Evolutionary conservation across 495 filamentous ascomycete genomes (phyloP).

Genomic region (Lentithecium fluviatile): DNA sequence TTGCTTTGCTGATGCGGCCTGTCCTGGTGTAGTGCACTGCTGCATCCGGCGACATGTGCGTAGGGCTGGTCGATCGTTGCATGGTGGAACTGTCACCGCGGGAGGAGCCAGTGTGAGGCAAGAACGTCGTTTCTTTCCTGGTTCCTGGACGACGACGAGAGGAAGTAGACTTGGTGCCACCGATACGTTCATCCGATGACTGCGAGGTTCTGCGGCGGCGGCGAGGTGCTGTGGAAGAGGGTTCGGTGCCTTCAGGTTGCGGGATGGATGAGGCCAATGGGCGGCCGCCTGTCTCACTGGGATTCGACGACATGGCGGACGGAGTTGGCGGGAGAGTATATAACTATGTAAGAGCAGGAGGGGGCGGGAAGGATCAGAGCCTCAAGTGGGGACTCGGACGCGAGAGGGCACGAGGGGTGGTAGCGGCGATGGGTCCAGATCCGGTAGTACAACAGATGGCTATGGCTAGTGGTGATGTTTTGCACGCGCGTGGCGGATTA

Average conservation of each 20-base stretch:
- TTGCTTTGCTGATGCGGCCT: conserved; percentile 45
- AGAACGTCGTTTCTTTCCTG: conserved; percentile 28
- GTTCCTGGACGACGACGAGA: conserved; percentile 32
- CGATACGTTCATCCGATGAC: conserved; percentile 32
- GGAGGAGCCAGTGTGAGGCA: conserved; percentile 34
- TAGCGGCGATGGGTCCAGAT: conserved; percentile 28
- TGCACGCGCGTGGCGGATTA: conserved; percentile 20
- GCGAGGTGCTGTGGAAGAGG: conserved; percentile 15
- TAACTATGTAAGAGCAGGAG: conserved; percentile 21
- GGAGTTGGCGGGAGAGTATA: conserved; percentile 29
- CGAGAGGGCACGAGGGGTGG: conserved; percentile 24
- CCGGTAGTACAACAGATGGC: conserved; percentile 24
- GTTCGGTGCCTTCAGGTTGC: conserved; percentile 25
- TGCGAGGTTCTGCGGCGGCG: conserved; percentile 28
- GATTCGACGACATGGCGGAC: conserved; percentile 29
- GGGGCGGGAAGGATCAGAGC: conserved; percentile 33
- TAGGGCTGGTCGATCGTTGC: conserved; percentile 34
- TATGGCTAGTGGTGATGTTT: conserved; percentile 27
- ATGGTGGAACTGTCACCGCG: conserved; percentile 33
- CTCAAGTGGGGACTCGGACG: conserved; percentile 31
- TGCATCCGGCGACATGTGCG: conserved; percentile 27
- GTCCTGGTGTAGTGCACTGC: conserved; percentile 42
- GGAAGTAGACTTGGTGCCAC: conserved; percentile 24
- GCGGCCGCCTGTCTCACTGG: conserved; percentile 31
- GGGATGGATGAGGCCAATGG: conserved; percentile 31